Conservation (phyloP, 2,329 filamentous ascomycete species). For the Chaetoscypha palmicola region DNA sequence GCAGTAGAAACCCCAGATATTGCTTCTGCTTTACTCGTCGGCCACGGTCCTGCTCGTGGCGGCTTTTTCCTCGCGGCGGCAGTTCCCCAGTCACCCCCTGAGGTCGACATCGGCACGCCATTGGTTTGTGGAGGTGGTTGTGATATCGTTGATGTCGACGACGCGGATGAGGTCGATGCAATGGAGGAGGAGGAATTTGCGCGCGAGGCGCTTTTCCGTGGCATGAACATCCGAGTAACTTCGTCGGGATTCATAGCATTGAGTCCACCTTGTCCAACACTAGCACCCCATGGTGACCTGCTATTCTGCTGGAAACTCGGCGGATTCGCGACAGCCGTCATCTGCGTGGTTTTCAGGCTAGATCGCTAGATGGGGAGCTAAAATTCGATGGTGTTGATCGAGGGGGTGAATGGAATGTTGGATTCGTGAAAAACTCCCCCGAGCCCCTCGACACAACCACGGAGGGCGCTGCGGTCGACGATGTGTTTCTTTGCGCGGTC, state of each 20-base stretch:
- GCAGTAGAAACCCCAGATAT: constrained; percentile 55
- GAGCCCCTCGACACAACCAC: constrained; percentile 15
- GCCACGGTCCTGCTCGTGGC: constrained; percentile 50
- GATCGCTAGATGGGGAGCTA: constrained; percentile 5
- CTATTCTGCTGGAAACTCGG: constrained; percentile 57
- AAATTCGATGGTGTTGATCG: constrained; percentile 10
- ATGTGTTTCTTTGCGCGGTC: neutral
- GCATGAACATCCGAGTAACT: constrained; percentile 79
- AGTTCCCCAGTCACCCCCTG: constrained; percentile 28
- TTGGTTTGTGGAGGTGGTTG: constrained; percentile 55
- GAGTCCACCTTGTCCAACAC: constrained; percentile 50
- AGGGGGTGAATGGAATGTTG: constrained; percentile 14
- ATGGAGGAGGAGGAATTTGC: constrained; percentile 88
- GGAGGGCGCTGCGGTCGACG: neutral
- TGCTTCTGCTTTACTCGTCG: constrained; percentile 57
- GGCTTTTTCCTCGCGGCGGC: constrained; percentile 43
- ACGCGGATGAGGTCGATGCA: constrained; percentile 54
- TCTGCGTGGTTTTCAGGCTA: constrained; percentile 30
- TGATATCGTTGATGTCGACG: constrained; percentile 57
- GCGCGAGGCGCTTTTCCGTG: constrained; percentile 78
- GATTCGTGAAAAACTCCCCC: constrained; percentile 10
- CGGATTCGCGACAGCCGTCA: constrained; percentile 63
- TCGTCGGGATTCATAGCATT: constrained; percentile 77
- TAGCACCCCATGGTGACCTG: constrained; percentile 60
- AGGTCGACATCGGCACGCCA: constrained; percentile 38